These are phyloP conservation scores for Erodium chrysanthum DNA, from an alignment of 441 rosid species.

Conservation along the genomic window DNA sequence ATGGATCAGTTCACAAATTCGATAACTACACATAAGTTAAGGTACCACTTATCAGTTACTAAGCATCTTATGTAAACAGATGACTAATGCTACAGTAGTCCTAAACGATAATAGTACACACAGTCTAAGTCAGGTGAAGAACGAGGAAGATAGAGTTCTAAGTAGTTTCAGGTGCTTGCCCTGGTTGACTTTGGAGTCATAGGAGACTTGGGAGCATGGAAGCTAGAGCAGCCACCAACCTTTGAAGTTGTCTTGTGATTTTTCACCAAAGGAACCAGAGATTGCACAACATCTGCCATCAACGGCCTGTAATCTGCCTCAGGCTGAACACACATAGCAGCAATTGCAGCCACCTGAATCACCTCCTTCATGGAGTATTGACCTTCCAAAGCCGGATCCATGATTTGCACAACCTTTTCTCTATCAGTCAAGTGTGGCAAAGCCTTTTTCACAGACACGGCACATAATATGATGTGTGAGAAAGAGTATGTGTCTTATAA, in stretches of 20 bases:
- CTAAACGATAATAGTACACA: background rate
- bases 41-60: too few species aligned
- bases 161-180: background rate
- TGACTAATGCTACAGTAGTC: background rate
- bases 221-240: conserved; percentile 40
- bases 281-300: conserved; percentile 93
- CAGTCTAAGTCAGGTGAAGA: background rate
- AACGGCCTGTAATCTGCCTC: conserved; percentile 85
- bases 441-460: conserved; percentile 32
- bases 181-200: conserved; percentile 19
- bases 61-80: background rate
- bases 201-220: conserved; percentile 39
- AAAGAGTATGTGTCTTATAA: too few species aligned
- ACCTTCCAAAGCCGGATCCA: conserved; percentile 80
- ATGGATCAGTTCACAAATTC: too few species aligned
- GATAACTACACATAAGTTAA: too few species aligned
- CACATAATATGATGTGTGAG: background rate
- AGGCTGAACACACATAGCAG: conserved; percentile 90
- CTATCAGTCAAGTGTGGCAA: conserved; percentile 65
- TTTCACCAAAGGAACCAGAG: conserved; percentile 69
- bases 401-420: conserved; percentile 66
- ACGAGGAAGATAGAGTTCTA: background rate
- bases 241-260: conserved; percentile 43
- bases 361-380: conserved; percentile 81
- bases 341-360: conserved; percentile 92